Evolutionary conservation across 192 early-diverging fungal species (phyloP).

Genomic region (Backusella circina): DNA sequence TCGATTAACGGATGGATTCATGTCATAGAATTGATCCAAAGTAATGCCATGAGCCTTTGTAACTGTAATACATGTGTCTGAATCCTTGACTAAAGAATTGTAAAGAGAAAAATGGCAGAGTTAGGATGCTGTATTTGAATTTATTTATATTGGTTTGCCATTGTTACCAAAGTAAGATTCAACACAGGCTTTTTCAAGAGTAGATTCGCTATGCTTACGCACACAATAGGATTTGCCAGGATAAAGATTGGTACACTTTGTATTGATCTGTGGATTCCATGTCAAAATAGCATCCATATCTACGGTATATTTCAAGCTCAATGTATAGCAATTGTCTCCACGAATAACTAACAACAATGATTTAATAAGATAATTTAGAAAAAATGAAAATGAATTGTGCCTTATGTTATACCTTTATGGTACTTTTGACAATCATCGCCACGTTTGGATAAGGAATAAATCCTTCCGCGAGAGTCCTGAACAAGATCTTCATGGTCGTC

Average conservation of each 20-base stretch:
- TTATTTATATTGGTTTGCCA: background rate
- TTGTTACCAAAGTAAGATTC: background rate
- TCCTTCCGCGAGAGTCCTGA: background rate
- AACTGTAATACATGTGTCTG: constrained; percentile 20
- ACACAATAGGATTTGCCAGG: constrained; percentile 26
- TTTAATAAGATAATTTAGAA: background rate
- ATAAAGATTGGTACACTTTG: constrained; percentile 26
- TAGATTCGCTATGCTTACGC: background rate
- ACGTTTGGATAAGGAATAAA: constrained; percentile 8
- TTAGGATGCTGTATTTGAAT: background rate
- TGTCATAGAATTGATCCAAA: constrained; percentile 16
- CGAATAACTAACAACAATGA: constrained; percentile 7
- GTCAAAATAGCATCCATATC: constrained; percentile 11
- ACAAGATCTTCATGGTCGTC: constrained; percentile 12
- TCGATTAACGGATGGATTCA: constrained; percentile 26
- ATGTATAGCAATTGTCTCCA: constrained; percentile 15
- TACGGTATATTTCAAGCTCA: constrained; percentile 12
- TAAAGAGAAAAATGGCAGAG: background rate
- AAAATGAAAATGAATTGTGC: background rate
- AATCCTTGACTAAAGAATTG: constrained; percentile 2
- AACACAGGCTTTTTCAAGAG: background rate
- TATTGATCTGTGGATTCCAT: constrained; percentile 24
- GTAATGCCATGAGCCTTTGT: constrained; percentile 16
- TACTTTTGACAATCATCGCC: constrained; percentile 18
- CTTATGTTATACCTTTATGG: constrained; percentile 9